Conservation (phyloP, 768 basidiomycete genomes). For the Suillus subaureus region DNA sequence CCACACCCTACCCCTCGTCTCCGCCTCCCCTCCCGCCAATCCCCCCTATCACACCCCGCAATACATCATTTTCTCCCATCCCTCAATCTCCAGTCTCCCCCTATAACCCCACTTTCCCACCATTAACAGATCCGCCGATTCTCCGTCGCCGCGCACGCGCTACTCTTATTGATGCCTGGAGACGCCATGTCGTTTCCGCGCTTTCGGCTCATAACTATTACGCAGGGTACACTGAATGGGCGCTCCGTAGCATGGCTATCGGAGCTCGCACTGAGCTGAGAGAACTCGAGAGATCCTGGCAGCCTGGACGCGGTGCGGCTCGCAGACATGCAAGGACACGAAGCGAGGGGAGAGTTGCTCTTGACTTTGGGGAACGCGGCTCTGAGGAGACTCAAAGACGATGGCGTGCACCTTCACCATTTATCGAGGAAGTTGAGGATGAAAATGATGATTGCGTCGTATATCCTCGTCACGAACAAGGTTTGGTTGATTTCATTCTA, state of each 20-base stretch:
- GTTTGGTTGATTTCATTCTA: constrained; percentile 12
- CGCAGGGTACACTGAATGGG: constrained; percentile 37
- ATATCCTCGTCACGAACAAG: constrained; percentile 29
- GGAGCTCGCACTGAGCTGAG: constrained; percentile 21
- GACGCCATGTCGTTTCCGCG: constrained; percentile 59
- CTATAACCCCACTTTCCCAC: constrained; percentile 12
- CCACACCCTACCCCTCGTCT: constrained; percentile 24
- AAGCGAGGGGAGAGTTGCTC: constrained; percentile 45
- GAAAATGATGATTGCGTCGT: constrained; percentile 29
- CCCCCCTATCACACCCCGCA: constrained; percentile 26
- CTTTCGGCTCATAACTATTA: constrained; percentile 38
- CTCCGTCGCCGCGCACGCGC: constrained; percentile 68
- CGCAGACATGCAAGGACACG: constrained; percentile 52
- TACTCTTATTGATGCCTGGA: constrained; percentile 65
- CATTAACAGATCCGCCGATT: constrained; percentile 34
- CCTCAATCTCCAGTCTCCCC: constrained; percentile 26
- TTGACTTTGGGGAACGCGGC: constrained; percentile 34
- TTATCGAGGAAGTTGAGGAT: constrained; percentile 9
- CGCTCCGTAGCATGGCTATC: constrained; percentile 30
- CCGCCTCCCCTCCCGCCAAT: constrained; percentile 32
- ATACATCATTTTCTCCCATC: constrained; percentile 23
- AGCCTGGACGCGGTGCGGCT: constrained; percentile 7
- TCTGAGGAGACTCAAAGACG: constrained; percentile 24
- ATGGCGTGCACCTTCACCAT: constrained; percentile 31
- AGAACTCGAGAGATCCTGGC: constrained; percentile 17